phyloP scores from a whole-genome alignment of 2,329 filamentous ascomycete species.

The Penicillium sp. region DNA sequence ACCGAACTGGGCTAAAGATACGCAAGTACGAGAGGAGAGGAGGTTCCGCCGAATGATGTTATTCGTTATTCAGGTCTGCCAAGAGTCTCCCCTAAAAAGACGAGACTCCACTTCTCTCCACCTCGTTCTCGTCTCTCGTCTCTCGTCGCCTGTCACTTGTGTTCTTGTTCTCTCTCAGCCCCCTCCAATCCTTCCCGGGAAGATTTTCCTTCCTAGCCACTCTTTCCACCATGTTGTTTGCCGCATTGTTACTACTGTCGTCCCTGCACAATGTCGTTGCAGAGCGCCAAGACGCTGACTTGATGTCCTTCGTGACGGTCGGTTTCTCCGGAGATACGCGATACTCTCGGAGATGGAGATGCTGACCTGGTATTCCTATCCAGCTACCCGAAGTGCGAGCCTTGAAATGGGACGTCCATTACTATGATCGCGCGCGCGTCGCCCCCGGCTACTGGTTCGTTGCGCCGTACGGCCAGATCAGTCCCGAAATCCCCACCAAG shows the following conservation, averaged over 20 bases:
- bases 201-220: slow-evolving; percentile 26
- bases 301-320: slow-evolving; percentile 36
- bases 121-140: background rate
- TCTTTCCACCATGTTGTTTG: slow-evolving; percentile 30
- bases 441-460: slow-evolving; percentile 48
- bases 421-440: slow-evolving; percentile 21
- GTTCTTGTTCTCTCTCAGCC: slow-evolving; percentile 5
- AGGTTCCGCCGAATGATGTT: background rate
- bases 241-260: slow-evolving; percentile 22
- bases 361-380: slow-evolving; percentile 2
- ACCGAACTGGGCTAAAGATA: slow-evolving; percentile 10
- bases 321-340: slow-evolving; percentile 6
- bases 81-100: slow-evolving; percentile 13
- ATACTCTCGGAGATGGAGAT: too few species aligned
- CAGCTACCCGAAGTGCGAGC: slow-evolving; percentile 30
- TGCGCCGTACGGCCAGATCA: slow-evolving; percentile 40
- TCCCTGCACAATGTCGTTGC: slow-evolving; percentile 22
- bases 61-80: slow-evolving; percentile 12
- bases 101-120: background rate
- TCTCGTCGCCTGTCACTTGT: slow-evolving; percentile 5
- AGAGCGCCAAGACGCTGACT: slow-evolving; percentile 26
- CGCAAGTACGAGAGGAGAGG: slow-evolving; percentile 14
- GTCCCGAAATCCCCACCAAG: slow-evolving; percentile 21
- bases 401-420: slow-evolving; percentile 27
- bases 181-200: slow-evolving; percentile 3